Evolutionary conservation across 225 moss, liverwort and hornwort species (phyloP).

Genomic region (Polytrichum formosum): DNA sequence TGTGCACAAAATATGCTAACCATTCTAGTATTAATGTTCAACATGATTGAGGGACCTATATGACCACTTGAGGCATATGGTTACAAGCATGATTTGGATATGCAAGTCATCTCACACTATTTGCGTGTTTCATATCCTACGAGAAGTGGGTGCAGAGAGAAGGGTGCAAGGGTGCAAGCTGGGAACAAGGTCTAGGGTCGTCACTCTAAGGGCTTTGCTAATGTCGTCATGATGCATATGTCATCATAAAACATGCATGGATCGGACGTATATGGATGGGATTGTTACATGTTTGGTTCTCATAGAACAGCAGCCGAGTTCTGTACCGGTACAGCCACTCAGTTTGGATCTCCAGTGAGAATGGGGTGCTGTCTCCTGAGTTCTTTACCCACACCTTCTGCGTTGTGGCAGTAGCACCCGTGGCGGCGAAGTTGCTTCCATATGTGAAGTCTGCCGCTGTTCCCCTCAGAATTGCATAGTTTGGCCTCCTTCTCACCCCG

Average conservation of each 20-base stretch:
- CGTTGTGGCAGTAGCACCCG: constrained; percentile 19
- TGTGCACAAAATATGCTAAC: too few relatives aligned
- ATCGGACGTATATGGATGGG: not conserved
- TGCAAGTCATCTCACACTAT: too few relatives aligned
- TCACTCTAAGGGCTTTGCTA: not conserved
- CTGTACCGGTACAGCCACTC: constrained; percentile 19
- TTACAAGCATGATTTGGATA: too few relatives aligned
- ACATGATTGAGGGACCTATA: too few relatives aligned
- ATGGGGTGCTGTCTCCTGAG: constrained; percentile 7
- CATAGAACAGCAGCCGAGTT: constrained; percentile 3
- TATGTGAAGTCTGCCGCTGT: constrained; percentile 1
- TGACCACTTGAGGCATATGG: too few relatives aligned
- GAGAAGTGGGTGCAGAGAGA: too few relatives aligned
- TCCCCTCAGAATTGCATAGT: constrained; percentile 15
- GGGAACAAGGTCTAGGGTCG: too few relatives aligned
- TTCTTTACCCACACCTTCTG: not conserved
- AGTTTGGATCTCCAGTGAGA: constrained; percentile 16
- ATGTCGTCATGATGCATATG: not conserved
- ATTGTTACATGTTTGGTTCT: not conserved
- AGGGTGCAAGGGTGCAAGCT: too few relatives aligned
- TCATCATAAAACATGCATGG: not conserved
- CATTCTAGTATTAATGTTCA: too few relatives aligned
- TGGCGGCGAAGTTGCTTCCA: constrained; percentile 21
- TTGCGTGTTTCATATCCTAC: too few relatives aligned
- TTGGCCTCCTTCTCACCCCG: constrained; percentile 9